Conservation (phyloP, 2,329 filamentous ascomycete species). For the Diaporthe humulicola region DNA sequence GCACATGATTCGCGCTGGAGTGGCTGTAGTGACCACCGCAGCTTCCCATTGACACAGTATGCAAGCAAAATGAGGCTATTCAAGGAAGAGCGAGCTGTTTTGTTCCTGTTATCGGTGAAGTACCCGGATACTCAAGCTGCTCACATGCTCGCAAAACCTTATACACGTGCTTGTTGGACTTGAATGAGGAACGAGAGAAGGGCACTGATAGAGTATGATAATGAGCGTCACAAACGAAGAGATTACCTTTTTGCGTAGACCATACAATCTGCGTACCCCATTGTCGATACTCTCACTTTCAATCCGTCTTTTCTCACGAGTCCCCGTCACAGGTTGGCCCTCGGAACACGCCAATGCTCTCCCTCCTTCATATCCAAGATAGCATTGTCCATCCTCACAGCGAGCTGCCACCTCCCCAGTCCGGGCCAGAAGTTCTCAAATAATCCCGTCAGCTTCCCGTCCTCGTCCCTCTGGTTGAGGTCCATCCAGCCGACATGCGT, state of each 20-base stretch:
- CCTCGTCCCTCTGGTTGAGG: conserved; percentile 53
- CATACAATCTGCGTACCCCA: accelerated
- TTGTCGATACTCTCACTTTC: background rate
- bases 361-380: conserved; percentile 45
- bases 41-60: too few species aligned
- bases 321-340: background rate
- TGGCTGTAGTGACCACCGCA: too few species aligned
- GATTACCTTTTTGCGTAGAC: accelerated
- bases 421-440: conserved; percentile 50
- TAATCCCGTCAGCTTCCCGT: conserved; percentile 41
- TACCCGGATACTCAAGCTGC: too few species aligned
- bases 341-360: conserved; percentile 36
- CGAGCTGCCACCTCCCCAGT: conserved; percentile 48
- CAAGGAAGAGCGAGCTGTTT: too few species aligned
- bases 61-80: too few species aligned
- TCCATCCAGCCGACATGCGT: conserved; percentile 62
- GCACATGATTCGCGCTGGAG: too few species aligned
- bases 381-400: conserved; percentile 46
- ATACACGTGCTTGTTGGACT: background rate
- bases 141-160: background rate
- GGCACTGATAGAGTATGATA: background rate
- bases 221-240: background rate
- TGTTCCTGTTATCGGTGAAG: too few species aligned
- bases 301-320: background rate
- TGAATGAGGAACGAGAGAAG: background rate